Evolutionary conservation across 2,329 filamentous ascomycete genomes (phyloP).

Genomic region (Sarocladiaceae sp.): DNA sequence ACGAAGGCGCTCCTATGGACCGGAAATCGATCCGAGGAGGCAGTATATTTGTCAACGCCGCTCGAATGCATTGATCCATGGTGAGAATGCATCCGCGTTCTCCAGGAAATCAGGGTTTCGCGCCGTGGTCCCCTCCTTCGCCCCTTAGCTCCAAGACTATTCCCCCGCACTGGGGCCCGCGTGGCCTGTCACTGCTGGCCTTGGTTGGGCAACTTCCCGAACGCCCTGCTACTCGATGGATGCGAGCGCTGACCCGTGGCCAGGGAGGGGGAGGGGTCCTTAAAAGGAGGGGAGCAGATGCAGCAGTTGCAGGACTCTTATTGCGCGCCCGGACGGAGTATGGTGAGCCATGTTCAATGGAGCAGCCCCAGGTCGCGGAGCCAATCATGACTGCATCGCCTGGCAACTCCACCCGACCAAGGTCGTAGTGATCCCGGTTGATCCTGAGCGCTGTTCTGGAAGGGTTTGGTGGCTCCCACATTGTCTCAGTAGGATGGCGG

Average conservation of each 20-base stretch:
- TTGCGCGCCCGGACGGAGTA: no score
- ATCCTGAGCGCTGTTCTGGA: background rate
- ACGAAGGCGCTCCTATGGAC: background rate
- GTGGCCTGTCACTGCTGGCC: background rate
- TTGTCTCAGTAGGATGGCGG: background rate
- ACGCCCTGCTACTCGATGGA: background rate
- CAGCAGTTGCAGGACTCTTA: background rate
- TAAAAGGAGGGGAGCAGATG: background rate
- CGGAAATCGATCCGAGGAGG: background rate
- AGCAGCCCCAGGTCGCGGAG: background rate
- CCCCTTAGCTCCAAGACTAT: background rate
- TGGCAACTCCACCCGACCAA: background rate
- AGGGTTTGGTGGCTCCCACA: background rate
- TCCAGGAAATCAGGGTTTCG: slow-evolving; percentile 7
- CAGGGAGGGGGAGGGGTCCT: no score
- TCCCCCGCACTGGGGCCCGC: background rate
- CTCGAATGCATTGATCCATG: background rate
- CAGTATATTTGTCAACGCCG: background rate
- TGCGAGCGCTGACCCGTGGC: background rate
- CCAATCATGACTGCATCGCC: background rate
- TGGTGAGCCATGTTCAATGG: background rate
- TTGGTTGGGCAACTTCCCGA: background rate
- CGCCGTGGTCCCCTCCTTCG: background rate
- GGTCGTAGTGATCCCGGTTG: background rate
- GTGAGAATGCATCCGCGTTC: background rate